Conservation (phyloP, 2,329 filamentous ascomycete species). For the Fusarium sp. region DNA sequence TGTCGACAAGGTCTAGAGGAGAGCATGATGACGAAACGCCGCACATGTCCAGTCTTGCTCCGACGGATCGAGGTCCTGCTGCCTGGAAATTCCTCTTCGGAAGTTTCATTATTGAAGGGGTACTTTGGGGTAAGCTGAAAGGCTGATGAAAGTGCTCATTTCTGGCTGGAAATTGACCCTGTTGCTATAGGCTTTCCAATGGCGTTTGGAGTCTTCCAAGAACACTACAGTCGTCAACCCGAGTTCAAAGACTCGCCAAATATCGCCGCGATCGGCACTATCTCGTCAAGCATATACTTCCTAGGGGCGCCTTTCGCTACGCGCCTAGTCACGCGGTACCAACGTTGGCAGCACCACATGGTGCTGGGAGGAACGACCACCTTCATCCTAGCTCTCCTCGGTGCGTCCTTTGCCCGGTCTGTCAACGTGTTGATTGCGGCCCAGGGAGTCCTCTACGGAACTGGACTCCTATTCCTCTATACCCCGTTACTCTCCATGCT, state of each 20-base stretch:
- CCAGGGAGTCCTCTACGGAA: neutral
- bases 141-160: neutral
- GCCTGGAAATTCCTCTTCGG: neutral
- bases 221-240: neutral
- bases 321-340: neutral
- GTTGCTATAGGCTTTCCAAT: neutral
- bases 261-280: neutral
- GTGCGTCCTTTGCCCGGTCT: neutral
- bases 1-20: neutral
- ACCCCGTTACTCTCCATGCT: neutral
- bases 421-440: neutral
- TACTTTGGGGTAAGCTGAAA: neutral
- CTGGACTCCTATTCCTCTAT: neutral
- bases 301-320: neutral
- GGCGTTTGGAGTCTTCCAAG: neutral
- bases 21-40: neutral
- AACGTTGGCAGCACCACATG: neutral
- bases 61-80: neutral
- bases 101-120: neutral
- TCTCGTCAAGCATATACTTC: neutral
- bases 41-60: neutral
- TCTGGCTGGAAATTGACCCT: neutral
- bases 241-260: neutral
- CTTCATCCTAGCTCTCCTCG: neutral
- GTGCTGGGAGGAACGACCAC: neutral